phyloP scores from a whole-genome alignment of 345 rosid genomes.

The Alliaria petiolata region DNA sequence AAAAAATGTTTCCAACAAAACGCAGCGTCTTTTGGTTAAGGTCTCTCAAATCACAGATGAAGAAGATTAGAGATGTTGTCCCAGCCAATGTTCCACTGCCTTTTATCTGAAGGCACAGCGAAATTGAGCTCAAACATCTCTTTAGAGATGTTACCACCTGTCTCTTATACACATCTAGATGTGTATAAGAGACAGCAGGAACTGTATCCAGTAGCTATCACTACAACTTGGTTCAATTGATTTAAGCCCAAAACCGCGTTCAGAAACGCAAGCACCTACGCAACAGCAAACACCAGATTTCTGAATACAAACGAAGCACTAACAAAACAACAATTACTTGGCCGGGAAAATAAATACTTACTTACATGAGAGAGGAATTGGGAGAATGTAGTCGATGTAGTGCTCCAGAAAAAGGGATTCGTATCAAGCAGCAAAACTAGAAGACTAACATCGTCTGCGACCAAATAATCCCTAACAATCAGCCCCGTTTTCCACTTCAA shows the following conservation, averaged over 20 bases:
- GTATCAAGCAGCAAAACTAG: conserved; percentile 71
- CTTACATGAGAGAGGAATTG: conserved; percentile 83
- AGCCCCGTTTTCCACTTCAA: neutral
- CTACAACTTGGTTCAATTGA: conserved; percentile 83
- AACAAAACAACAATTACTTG: neutral
- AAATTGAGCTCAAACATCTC: conserved; percentile 99
- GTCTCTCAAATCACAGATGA: conserved; percentile 39
- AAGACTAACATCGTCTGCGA: conserved; percentile 83
- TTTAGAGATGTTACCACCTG: conserved; percentile 84
- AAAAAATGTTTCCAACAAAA: neutral
- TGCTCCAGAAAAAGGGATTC: conserved; percentile 83
- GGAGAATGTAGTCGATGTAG: conserved; percentile 57
- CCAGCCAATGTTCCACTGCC: conserved; percentile 94
- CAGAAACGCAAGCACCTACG: conserved; percentile 80
- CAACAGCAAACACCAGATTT: neutral
- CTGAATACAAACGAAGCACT: neutral
- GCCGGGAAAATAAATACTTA: neutral
- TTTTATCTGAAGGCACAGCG: conserved; percentile 76
- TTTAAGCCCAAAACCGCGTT: conserved; percentile 66
- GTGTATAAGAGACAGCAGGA: too few species aligned
- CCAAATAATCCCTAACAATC: neutral
- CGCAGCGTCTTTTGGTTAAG: neutral
- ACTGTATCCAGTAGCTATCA: conserved; percentile 84
- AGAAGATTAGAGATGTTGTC: conserved; percentile 84
- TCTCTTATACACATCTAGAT: too few species aligned